Conservation (phyloP, 1,284 basidiomycete species). For the Meira nashicola region DNA sequence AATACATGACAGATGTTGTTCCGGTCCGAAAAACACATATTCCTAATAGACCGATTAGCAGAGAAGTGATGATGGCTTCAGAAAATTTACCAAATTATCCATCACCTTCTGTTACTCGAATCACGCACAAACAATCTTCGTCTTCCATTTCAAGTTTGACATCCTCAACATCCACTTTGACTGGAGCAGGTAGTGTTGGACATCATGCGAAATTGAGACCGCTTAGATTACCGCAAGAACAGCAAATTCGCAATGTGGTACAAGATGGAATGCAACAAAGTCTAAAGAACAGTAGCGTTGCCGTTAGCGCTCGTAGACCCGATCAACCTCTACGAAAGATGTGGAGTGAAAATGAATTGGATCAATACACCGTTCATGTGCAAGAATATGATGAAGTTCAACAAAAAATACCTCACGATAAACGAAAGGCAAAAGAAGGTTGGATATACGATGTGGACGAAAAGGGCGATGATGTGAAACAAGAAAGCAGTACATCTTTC, state of each 20-base stretch:
- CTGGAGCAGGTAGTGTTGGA: not conserved
- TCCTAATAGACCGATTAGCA: no score
- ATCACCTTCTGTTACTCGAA: not conserved
- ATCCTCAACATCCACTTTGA: not conserved
- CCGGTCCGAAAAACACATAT: not conserved
- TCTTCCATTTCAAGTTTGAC: not conserved
- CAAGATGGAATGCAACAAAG: not conserved
- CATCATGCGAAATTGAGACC: not conserved
- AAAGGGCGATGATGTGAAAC: not conserved
- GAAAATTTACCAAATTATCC: not conserved
- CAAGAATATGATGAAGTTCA: not conserved
- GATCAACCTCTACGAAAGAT: not conserved
- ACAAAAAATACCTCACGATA: not conserved
- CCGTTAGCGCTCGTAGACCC: not conserved
- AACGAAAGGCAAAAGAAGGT: not conserved
- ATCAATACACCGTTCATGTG: not conserved
- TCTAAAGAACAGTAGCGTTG: not conserved
- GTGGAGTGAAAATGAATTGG: slow-evolving; percentile 5
- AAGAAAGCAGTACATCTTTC: not conserved
- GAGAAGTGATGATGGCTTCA: not conserved
- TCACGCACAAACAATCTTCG: not conserved
- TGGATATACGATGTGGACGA: not conserved
- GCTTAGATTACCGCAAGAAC: not conserved
- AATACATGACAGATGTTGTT: not conserved
- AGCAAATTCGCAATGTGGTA: not conserved